Base-by-base conservation (phyloP, 2,329 filamentous ascomycete species). In the Fusarium tricinctum region DNA sequence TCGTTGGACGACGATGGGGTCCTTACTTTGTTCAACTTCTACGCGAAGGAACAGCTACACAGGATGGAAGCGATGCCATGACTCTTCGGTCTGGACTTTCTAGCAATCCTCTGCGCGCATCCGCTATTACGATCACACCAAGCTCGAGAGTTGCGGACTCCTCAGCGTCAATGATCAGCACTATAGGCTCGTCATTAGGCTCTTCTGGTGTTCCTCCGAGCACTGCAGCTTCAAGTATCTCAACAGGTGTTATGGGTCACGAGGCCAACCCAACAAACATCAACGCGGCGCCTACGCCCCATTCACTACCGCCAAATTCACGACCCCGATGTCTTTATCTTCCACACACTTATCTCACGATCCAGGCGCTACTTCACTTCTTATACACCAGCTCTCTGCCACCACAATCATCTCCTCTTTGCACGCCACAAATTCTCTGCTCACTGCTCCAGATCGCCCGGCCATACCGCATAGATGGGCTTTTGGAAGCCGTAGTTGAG, bases 1-100 rank as follows among this genome's bases (percentile, higher is more conserved):
- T 99, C 17, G 86, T 98, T 17, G 91, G 92, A 12, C 88, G 93
- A 28, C 86, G 96, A 75, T 99, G 96, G 96, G 96, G 96, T 0
- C 93, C 94, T 1, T 97, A 97, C 77, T 98, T 99, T 80, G 93
- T 97, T 57, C 93, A 97, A 76, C 85, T 99, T 3, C 84, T 98
- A 12, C 89, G 92, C 28, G 94, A 97, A 78, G 93, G 92, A 6
- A 89, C 92, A 3, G 85, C 89, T 2, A 89, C 88, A 14, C 86
- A 91, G 58, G 90, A 92, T 53, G 92, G 90, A 3, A 88, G 89
- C 55, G 94, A 97, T 71, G 87, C 91, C 1, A 86, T 89, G 28
- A 96, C 93, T 1, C 80, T 97, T 32, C 87, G 93, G 46, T 90
- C 92, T 3, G 84, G 85, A 5, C 81, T 88, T 44, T 82, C 83